Conservation (phyloP, 2,329 filamentous ascomycete genomes). For the Alternaria incomplexa region DNA sequence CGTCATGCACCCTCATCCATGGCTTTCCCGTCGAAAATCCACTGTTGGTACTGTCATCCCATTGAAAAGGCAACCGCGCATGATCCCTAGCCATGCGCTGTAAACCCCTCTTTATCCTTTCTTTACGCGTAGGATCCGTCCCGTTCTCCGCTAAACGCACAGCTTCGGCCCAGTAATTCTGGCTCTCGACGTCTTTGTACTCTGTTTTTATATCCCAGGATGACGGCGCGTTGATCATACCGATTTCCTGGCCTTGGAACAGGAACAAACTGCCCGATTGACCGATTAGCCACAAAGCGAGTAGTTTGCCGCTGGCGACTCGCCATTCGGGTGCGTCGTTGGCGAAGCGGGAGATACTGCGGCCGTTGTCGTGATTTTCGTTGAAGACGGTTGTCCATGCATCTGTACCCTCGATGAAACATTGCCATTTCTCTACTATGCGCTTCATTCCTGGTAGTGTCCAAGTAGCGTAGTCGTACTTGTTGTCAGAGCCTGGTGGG, state of each 20-base stretch:
- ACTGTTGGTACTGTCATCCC: slow-evolving; percentile 64
- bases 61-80: slow-evolving; percentile 74
- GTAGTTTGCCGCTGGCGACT: slow-evolving; percentile 38
- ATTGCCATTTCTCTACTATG: slow-evolving; percentile 55
- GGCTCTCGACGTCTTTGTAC: slow-evolving; percentile 70
- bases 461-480: slow-evolving; percentile 47
- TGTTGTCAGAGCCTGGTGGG: slow-evolving; percentile 38
- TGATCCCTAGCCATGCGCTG: slow-evolving; percentile 71
- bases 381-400: slow-evolving; percentile 65
- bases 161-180: slow-evolving; percentile 47
- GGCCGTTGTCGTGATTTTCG: slow-evolving; percentile 69
- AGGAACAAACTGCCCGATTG: slow-evolving; percentile 63
- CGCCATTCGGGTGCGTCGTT: slow-evolving; percentile 56
- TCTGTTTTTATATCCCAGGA: slow-evolving; percentile 56
- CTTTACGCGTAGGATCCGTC: slow-evolving; percentile 40
- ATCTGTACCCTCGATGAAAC: slow-evolving; percentile 55
- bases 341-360: slow-evolving; percentile 61
- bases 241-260: slow-evolving; percentile 68
- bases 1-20: slow-evolving; percentile 75
- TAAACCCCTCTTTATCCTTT: slow-evolving; percentile 55
- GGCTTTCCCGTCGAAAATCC: slow-evolving; percentile 67
- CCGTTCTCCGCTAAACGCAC: slow-evolving; percentile 35
- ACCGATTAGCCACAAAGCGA: slow-evolving; percentile 57
- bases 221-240: slow-evolving; percentile 62
- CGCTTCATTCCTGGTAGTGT: slow-evolving; percentile 51